A percentile compares a stretch with the other conserved stretches of the same genome.
These are phyloP conservation scores for Eragrostis nindensis DNA, from an alignment of 176 grass and related monocot genomes.

Conservation along the genomic window DNA sequence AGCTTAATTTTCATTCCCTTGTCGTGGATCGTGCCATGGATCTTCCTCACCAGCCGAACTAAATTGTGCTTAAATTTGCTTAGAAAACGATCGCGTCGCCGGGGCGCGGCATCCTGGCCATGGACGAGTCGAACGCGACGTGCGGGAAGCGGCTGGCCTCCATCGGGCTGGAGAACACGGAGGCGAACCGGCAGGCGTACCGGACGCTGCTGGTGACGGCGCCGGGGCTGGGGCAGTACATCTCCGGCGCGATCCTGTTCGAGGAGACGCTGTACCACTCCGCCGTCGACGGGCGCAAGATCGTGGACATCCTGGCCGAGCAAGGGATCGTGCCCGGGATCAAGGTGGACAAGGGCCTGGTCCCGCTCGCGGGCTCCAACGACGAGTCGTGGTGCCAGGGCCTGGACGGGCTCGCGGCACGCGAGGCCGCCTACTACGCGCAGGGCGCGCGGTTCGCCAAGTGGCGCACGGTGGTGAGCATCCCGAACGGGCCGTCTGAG, in stretches of 20 bases:
- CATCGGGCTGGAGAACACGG: constrained; percentile 80
- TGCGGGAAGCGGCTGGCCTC: constrained; percentile 72
- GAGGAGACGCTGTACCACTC: constrained; percentile 89
- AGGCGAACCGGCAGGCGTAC: constrained; percentile 69
- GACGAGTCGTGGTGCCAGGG: constrained; percentile 94
- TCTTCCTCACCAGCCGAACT: no score
- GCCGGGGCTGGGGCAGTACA: constrained; percentile 57
- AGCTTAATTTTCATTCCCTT: no score
- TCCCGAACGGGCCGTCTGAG: constrained; percentile 72
- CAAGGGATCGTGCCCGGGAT: constrained; percentile 67
- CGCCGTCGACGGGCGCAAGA: constrained; percentile 60
- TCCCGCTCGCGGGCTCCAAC: constrained; percentile 78
- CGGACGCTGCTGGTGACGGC: constrained; percentile 61
- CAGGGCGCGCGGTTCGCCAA: constrained; percentile 66
- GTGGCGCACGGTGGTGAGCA: constrained; percentile 87
- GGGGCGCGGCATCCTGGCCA: constrained; percentile 75
- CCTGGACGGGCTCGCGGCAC: constrained; percentile 73
- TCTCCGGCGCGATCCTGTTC: constrained; percentile 82
- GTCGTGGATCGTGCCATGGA: no score
- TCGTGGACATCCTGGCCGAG: constrained; percentile 67
- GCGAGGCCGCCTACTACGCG: constrained; percentile 69
- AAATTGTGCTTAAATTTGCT: neutral
- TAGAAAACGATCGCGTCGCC: constrained; percentile 92
- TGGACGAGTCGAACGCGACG: constrained; percentile 80
- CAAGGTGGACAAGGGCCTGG: constrained; percentile 88